Evolutionary conservation across 2,329 filamentous ascomycete species (phyloP).

Genomic region (Xylaria sp.): DNA sequence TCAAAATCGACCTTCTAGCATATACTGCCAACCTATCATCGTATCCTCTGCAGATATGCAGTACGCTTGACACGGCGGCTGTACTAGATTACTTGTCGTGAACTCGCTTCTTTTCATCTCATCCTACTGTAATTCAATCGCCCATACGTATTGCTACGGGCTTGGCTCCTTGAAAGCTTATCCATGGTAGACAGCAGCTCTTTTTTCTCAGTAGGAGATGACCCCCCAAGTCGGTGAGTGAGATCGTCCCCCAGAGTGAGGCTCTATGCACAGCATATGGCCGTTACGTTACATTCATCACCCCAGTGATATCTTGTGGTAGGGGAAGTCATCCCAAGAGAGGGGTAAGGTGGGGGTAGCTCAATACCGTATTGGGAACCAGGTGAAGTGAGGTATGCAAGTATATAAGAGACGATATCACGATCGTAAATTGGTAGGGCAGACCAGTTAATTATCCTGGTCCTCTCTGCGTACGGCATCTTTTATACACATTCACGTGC

Average conservation of each 20-base stretch:
- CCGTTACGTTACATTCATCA: constrained; percentile 22
- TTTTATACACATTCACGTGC: neutral
- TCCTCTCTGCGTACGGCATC: neutral
- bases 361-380: neutral
- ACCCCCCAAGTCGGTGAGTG: no score
- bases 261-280: neutral
- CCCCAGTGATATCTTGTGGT: neutral
- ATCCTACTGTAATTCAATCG: neutral
- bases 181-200: neutral
- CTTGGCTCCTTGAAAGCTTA: neutral
- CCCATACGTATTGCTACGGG: neutral
- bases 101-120: no score
- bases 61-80: neutral
- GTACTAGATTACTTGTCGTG: neutral
- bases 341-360: constrained; percentile 19
- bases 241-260: no score
- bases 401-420: neutral
- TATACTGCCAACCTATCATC: neutral
- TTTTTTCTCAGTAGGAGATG: neutral
- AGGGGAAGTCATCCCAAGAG: neutral
- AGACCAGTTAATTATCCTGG: neutral
- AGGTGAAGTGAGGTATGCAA: neutral
- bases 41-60: neutral
- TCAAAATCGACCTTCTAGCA: neutral
- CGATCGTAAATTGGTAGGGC: neutral